These are phyloP conservation scores for Russula foetens DNA, from an alignment of 768 basidiomycete species.

Conservation along the genomic window DNA sequence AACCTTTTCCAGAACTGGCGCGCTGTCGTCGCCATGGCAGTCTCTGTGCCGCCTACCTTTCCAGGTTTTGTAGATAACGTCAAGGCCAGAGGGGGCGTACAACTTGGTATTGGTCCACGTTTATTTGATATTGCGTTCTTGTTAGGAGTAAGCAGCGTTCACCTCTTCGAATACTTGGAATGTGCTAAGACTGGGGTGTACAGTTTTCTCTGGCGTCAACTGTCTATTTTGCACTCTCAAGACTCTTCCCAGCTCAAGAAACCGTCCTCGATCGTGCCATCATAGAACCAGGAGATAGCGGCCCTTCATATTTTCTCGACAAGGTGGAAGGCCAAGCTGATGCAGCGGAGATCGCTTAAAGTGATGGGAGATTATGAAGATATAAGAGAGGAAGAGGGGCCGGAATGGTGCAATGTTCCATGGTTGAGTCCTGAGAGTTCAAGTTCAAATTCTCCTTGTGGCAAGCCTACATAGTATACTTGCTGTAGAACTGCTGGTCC, in stretches of 20 bases:
- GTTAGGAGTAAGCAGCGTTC: conserved; percentile 48
- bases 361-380: too few species aligned
- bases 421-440: too few species aligned
- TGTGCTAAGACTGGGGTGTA: background rate
- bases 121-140: conserved; percentile 71
- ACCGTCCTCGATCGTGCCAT: conserved; percentile 18
- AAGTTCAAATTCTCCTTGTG: too few species aligned
- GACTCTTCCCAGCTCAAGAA: conserved; percentile 11
- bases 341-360: too few species aligned
- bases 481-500: too few species aligned
- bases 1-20: conserved; percentile 79
- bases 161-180: background rate
- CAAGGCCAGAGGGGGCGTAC: conserved; percentile 49
- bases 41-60: conserved; percentile 63
- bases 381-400: too few species aligned
- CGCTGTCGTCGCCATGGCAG: conserved; percentile 56
- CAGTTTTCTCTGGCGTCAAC: conserved; percentile 16
- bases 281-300: conserved; percentile 2
- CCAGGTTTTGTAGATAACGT: conserved; percentile 76
- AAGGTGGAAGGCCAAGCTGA: too few species aligned
- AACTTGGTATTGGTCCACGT: conserved; percentile 45
- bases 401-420: too few species aligned
- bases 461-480: too few species aligned
- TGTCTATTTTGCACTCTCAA: conserved; percentile 13
- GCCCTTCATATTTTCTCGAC: too few species aligned